These are phyloP conservation scores for Sporobolomyces phaffii DNA, from an alignment of 768 basidiomycete genomes.

Conservation along the genomic window DNA sequence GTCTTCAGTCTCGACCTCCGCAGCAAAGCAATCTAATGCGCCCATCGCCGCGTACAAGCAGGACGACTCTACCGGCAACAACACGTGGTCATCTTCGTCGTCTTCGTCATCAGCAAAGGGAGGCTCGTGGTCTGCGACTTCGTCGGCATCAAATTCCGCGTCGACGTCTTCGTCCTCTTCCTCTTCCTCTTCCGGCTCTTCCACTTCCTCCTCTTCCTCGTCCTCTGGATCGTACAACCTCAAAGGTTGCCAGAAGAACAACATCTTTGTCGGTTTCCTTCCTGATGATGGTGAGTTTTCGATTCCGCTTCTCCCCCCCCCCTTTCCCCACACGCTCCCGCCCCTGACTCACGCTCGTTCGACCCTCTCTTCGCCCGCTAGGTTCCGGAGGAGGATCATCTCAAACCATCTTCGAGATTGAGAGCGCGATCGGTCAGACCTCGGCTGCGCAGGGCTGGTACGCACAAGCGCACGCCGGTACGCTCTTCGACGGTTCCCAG, in stretches of 20 bases:
- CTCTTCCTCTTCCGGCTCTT: conserved; percentile 17
- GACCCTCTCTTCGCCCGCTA: not conserved
- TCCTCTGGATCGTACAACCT: conserved; percentile 13
- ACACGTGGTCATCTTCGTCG: conserved; percentile 1
- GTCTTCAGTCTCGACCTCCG: conserved; percentile 13
- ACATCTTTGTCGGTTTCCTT: conserved; percentile 40
- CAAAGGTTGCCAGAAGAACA: conserved; percentile 36
- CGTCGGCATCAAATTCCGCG: conserved; percentile 21
- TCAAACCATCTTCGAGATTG: conserved; percentile 36
- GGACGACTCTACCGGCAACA: not conserved
- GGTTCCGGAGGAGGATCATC: conserved; percentile 40
- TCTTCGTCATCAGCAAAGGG: conserved; percentile 1
- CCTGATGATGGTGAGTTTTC: conserved; percentile 35
- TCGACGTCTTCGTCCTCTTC: conserved; percentile 20
- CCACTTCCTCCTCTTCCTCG: conserved; percentile 20
- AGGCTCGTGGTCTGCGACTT: not conserved
- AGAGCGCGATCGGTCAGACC: conserved; percentile 21
- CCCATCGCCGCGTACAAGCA: conserved; percentile 6
- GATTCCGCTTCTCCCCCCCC: not conserved
- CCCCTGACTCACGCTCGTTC: not conserved
- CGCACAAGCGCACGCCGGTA: conserved; percentile 38
- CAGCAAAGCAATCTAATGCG: conserved; percentile 1
- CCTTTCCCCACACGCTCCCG: not conserved
- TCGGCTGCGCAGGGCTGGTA: conserved; percentile 38
- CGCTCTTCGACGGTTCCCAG: conserved; percentile 39